Evolutionary conservation across 106 monocot species (phyloP).

Genomic region (Alisma plantagoaquatica): DNA sequence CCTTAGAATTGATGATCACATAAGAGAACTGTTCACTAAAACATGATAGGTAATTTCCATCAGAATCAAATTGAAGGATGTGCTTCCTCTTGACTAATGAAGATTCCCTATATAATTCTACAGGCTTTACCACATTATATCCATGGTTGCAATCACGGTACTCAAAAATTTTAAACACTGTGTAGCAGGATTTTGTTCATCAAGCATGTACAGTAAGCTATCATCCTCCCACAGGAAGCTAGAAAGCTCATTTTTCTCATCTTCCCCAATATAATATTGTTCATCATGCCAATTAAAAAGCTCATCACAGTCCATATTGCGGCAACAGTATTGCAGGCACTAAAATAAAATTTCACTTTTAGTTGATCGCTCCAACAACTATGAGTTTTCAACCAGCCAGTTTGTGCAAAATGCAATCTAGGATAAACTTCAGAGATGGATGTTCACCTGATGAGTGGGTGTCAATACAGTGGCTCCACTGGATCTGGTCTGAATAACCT

Average conservation of each 20-base stretch:
- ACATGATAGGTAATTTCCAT: slow-evolving; percentile 22
- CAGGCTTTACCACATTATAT: slow-evolving; percentile 33
- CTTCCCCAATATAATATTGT: slow-evolving; percentile 33
- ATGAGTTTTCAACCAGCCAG: too few species aligned
- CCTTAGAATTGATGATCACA: not conserved
- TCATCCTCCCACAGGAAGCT: slow-evolving; percentile 52
- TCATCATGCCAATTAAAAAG: slow-evolving; percentile 59
- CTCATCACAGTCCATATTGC: slow-evolving; percentile 30
- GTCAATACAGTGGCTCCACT: too few species aligned
- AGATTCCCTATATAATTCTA: slow-evolving; percentile 36
- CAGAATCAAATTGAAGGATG: slow-evolving; percentile 66
- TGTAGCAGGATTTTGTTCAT: slow-evolving; percentile 82
- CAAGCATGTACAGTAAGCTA: slow-evolving; percentile 47
- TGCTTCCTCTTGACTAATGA: slow-evolving; percentile 67
- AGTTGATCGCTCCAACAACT: too few species aligned
- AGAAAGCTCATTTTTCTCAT: slow-evolving; percentile 21
- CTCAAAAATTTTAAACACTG: slow-evolving; percentile 46
- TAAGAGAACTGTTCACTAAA: slow-evolving; percentile 16
- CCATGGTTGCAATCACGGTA: slow-evolving; percentile 19
- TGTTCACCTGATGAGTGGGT: too few species aligned
- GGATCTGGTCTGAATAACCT: too few species aligned
- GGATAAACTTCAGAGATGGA: too few species aligned
- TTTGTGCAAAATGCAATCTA: too few species aligned
- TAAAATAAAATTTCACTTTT: too few species aligned
- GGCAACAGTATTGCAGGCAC: too few species aligned